Conservation (phyloP, 495 filamentous ascomycete genomes). For the Mytilinidion resinicola region DNA sequence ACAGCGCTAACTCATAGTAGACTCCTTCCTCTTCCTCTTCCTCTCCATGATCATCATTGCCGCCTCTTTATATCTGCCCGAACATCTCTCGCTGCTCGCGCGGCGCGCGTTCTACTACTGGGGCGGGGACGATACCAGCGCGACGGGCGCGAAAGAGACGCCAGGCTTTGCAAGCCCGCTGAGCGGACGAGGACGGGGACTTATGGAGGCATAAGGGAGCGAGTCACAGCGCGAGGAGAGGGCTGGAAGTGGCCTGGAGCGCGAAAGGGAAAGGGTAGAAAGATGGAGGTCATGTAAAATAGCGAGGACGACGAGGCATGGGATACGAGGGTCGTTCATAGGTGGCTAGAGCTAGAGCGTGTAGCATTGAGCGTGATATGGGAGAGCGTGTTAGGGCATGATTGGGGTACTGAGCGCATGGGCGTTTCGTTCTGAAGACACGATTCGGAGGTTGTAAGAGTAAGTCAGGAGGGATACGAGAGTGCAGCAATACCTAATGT, state of each 20-base stretch:
- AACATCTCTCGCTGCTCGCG: constrained; percentile 73
- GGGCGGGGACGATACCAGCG: constrained; percentile 59
- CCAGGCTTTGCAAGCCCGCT: constrained; percentile 1
- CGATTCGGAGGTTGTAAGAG: too few relatives aligned
- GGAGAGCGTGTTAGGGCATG: too few relatives aligned
- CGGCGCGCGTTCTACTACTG: constrained; percentile 91
- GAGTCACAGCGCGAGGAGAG: too few relatives aligned
- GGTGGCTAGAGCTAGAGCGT: too few relatives aligned
- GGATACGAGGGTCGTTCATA: too few relatives aligned
- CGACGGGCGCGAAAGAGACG: neutral
- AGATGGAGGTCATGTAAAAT: neutral
- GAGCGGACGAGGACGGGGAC: constrained; percentile 2
- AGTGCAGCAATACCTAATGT: too few relatives aligned
- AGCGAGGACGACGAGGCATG: too few relatives aligned
- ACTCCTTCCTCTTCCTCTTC: constrained; percentile 85
- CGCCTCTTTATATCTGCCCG: constrained; percentile 82
- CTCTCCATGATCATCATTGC: constrained; percentile 78
- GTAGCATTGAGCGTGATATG: neutral
- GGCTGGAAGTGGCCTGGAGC: too few relatives aligned
- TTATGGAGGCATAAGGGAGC: constrained; percentile 9
- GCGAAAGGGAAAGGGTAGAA: too few relatives aligned
- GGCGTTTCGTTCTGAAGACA: too few relatives aligned
- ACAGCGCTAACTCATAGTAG: constrained; percentile 40
- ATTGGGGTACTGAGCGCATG: neutral
- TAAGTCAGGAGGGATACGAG: too few relatives aligned